phyloP scores from a whole-genome alignment of 495 filamentous ascomycete species.

The Penicillium coffeae region DNA sequence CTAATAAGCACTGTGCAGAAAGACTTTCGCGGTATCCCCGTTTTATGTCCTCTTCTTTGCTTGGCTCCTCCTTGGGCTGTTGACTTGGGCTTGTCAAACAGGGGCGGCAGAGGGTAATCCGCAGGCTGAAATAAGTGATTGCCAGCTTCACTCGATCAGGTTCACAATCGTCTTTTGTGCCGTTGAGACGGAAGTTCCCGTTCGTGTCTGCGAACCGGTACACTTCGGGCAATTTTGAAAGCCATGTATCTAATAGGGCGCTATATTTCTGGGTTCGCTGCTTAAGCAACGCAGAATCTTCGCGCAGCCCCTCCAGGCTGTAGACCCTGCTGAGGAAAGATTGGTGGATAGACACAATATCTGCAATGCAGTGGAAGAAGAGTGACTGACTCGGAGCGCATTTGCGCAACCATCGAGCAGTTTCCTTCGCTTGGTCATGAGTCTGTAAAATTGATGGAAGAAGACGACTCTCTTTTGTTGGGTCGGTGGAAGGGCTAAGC shows the following conservation, averaged over 20 bases:
- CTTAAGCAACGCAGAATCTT: neutral
- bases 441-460: neutral
- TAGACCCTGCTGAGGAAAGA: neutral
- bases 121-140: neutral
- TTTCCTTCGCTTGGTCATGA: neutral
- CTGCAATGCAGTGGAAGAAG: neutral
- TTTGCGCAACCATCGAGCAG: neutral
- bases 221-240: neutral
- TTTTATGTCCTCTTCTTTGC: too few relatives aligned
- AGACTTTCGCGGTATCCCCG: neutral
- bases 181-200: neutral
- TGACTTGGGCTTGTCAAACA: neutral
- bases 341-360: neutral
- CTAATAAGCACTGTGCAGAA: neutral
- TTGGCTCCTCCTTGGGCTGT: neutral
- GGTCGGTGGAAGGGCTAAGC: neutral
- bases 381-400: neutral
- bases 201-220: neutral
- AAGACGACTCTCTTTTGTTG: neutral
- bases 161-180: neutral
- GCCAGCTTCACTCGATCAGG: slow-evolving; percentile 1
- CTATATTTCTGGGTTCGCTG: neutral
- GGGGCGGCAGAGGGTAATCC: neutral
- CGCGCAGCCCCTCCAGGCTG: neutral
- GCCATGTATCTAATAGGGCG: neutral